Conservation (phyloP, 2,329 filamentous ascomycete species). For the Torrubiella hemipterigena region DNA sequence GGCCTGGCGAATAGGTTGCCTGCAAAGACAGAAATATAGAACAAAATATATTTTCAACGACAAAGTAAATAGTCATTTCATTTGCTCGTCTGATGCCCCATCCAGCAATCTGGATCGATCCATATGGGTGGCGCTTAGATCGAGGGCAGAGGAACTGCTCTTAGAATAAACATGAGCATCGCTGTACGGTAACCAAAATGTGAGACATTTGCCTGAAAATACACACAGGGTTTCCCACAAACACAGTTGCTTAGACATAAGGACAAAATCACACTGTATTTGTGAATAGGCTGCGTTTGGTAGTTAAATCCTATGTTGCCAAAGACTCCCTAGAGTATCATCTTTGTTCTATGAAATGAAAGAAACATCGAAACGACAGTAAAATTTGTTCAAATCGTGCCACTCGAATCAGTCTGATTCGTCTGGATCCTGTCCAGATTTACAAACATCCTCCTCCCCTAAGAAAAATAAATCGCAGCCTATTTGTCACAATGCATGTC, state of each 20-base stretch:
- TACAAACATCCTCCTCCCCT: slow-evolving; percentile 11
- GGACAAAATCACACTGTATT: slow-evolving; percentile 1
- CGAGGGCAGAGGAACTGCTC: too few relatives aligned
- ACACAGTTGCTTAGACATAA: slow-evolving; percentile 5
- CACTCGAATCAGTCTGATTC: slow-evolving; percentile 13
- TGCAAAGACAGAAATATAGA: neutral
- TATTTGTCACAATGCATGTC: slow-evolving; percentile 8
- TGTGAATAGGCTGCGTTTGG: slow-evolving; percentile 13
- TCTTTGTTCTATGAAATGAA: slow-evolving; percentile 20
- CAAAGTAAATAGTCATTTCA: too few relatives aligned
- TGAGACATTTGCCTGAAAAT: neutral
- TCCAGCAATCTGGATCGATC: too few relatives aligned
- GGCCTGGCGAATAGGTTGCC: too few relatives aligned
- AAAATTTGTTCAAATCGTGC: slow-evolving; percentile 22
- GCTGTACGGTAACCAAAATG: neutral
- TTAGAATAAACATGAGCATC: neutral
- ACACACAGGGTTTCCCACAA: neutral
- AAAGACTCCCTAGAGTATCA: slow-evolving; percentile 15
- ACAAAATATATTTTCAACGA: neutral
- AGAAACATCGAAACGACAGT: slow-evolving; percentile 13
- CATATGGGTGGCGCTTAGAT: too few relatives aligned
- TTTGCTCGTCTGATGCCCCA: too few relatives aligned
- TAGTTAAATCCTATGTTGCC: slow-evolving; percentile 19
- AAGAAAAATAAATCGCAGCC: slow-evolving; percentile 8
- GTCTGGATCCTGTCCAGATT: slow-evolving; percentile 25